phyloP scores from a whole-genome alignment of 2,329 filamentous ascomycete genomes.

The Saccharata proteae region DNA sequence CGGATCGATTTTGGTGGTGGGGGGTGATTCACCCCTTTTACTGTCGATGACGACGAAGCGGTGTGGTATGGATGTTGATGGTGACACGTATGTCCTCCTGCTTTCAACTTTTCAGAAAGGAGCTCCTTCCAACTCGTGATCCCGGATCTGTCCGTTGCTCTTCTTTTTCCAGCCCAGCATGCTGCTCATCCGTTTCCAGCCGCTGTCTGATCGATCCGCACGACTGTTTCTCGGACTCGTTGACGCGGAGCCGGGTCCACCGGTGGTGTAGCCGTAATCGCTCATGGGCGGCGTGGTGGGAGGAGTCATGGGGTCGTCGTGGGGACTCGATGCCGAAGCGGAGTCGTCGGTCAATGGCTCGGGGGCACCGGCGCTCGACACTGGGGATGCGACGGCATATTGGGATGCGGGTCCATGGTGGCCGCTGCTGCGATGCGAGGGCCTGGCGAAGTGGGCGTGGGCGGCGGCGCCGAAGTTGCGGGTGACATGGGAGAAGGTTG shows the following conservation, averaged over 20 bases:
- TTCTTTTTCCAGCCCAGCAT: conserved; percentile 28
- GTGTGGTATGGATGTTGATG: too few relatives aligned
- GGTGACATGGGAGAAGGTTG: conserved; percentile 15
- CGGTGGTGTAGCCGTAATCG: conserved; percentile 13
- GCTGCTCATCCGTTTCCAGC: conserved; percentile 29
- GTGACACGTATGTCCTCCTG: too few relatives aligned
- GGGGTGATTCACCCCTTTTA: too few relatives aligned
- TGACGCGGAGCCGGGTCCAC: conserved; percentile 19
- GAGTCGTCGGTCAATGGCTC: conserved; percentile 50
- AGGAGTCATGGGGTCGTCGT: conserved; percentile 46
- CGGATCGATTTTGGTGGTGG: too few relatives aligned
- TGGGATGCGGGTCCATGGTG: conserved; percentile 18
- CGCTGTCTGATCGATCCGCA: conserved; percentile 20
- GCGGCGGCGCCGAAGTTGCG: conserved; percentile 12
- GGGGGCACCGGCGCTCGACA: conserved; percentile 28
- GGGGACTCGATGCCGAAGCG: conserved; percentile 33
- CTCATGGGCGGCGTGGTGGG: conserved; percentile 54
- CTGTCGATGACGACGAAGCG: too few relatives aligned
- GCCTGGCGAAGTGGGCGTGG: conserved; percentile 21
- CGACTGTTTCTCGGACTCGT: conserved; percentile 25
- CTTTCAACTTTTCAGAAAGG: too few relatives aligned
- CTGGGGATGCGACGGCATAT: conserved; percentile 10
- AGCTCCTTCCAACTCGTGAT: conserved; percentile 8
- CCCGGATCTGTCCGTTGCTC: conserved; percentile 7
- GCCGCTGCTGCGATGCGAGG: conserved; percentile 12